Conservation (phyloP, 2,329 filamentous ascomycete species). For the Truncatella angustata region DNA sequence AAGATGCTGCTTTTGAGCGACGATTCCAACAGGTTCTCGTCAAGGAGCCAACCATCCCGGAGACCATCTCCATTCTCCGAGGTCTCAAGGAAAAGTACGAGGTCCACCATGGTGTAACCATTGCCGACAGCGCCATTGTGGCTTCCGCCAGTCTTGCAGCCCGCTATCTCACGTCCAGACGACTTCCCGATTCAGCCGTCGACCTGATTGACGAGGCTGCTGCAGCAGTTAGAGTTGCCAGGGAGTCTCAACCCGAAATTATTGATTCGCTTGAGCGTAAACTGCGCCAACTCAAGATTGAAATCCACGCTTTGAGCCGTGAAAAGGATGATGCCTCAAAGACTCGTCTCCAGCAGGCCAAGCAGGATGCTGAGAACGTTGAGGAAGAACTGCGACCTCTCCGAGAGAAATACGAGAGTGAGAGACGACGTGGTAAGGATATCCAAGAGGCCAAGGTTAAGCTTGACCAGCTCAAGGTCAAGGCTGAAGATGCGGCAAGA, state of each 20-base stretch:
- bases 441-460: slow-evolving; percentile 96
- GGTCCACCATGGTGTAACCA: slow-evolving; percentile 96
- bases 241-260: slow-evolving; percentile 94
- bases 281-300: slow-evolving; percentile 88
- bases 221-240: slow-evolving; percentile 90
- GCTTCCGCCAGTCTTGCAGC: slow-evolving; percentile 87
- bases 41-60: slow-evolving; percentile 84
- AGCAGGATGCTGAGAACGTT: slow-evolving; percentile 89
- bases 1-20: slow-evolving; percentile 95
- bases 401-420: slow-evolving; percentile 91
- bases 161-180: slow-evolving; percentile 85
- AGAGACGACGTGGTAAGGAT: slow-evolving; percentile 85
- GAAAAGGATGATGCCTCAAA: slow-evolving; percentile 95
- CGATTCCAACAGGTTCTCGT: slow-evolving; percentile 98
- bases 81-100: slow-evolving; percentile 98
- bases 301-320: slow-evolving; percentile 90
- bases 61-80: slow-evolving; percentile 97
- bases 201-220: slow-evolving; percentile 96
- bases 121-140: slow-evolving; percentile 90
- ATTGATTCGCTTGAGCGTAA: slow-evolving; percentile 93
- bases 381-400: slow-evolving; percentile 90
- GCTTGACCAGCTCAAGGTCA: slow-evolving; percentile 86
- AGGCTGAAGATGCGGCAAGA: slow-evolving; percentile 90
- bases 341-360: slow-evolving; percentile 75
- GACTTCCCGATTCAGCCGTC: slow-evolving; percentile 93